Percentiles rank a stretch among this genome's conserved stretches.
Evolutionary conservation across 257 asterid genomes (phyloP).

Genomic region (Perilla frutescens): DNA sequence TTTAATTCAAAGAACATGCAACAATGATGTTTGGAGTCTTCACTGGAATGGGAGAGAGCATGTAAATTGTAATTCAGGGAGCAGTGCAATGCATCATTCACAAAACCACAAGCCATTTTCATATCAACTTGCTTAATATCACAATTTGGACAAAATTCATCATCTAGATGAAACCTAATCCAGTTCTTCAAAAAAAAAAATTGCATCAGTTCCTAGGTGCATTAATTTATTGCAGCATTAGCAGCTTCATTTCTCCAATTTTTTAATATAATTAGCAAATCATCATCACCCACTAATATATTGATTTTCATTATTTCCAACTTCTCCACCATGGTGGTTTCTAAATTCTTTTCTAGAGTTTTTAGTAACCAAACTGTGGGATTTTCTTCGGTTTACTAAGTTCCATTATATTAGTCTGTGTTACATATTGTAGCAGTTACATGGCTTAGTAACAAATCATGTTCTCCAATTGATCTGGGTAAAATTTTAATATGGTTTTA

Average conservation of each 20-base stretch:
- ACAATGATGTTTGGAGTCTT: not conserved
- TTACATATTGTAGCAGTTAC: not conserved
- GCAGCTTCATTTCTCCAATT: not conserved
- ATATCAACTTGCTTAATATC: not conserved
- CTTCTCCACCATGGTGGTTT: slow-evolving; percentile 2
- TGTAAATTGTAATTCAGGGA: not conserved
- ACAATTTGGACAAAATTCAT: slow-evolving; percentile 3
- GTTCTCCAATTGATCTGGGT: not conserved
- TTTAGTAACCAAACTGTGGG: not conserved
- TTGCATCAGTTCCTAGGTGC: not conserved
- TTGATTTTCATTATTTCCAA: not conserved
- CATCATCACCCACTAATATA: not conserved
- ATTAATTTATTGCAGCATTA: slow-evolving; percentile 17
- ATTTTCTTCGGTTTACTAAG: not conserved
- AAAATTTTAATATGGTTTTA: not conserved
- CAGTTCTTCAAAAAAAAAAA: slow-evolving; percentile 8
- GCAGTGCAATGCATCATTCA: not conserved
- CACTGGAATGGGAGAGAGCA: not conserved
- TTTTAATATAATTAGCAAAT: not conserved
- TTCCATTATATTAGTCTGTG: not conserved
- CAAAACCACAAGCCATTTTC: not conserved
- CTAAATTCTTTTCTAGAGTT: not conserved
- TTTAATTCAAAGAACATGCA: not conserved
- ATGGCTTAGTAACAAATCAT: not conserved
- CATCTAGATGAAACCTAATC: not conserved